phyloP scores from a whole-genome alignment of 495 filamentous ascomycete genomes.

The Penicillium paxilli region DNA sequence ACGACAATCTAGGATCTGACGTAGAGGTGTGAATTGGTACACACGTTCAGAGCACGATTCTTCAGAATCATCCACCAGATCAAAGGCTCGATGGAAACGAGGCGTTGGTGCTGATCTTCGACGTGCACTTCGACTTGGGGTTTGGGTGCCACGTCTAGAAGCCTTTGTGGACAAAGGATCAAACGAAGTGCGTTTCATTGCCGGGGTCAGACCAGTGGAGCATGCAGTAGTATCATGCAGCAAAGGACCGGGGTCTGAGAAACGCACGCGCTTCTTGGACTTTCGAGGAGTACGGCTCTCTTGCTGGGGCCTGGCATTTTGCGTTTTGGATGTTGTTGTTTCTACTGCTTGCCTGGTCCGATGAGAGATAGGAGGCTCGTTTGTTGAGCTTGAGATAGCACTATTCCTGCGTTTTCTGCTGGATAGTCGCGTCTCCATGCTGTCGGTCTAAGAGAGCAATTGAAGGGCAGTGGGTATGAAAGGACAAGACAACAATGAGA shows the following conservation, averaged over 20 bases:
- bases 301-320: background rate
- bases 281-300: slow-evolving; percentile 28
- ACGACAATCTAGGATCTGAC: slow-evolving; percentile 69
- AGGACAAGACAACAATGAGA: background rate
- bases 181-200: slow-evolving; percentile 59
- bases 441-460: background rate
- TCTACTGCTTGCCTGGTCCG: slow-evolving; percentile 17
- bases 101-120: slow-evolving; percentile 31
- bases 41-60: slow-evolving; percentile 31
- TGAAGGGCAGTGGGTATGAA: background rate
- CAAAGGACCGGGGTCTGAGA: slow-evolving; percentile 67
- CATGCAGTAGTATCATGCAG: slow-evolving; percentile 25
- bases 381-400: slow-evolving; percentile 18
- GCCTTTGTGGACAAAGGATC: background rate
- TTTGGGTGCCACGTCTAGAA: slow-evolving; percentile 23
- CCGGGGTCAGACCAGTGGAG: slow-evolving; percentile 69
- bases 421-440: slow-evolving; percentile 33
- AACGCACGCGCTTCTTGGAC: slow-evolving; percentile 65
- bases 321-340: background rate
- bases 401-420: slow-evolving; percentile 33
- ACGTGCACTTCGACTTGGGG: slow-evolving; percentile 45
- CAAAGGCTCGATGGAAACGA: slow-evolving; percentile 20
- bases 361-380: slow-evolving; percentile 20
- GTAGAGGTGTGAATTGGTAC: slow-evolving; percentile 65
- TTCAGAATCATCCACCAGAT: slow-evolving; percentile 30